phyloP scores from a whole-genome alignment of 2,329 filamentous ascomycete genomes.

The Neonectria hederae region DNA sequence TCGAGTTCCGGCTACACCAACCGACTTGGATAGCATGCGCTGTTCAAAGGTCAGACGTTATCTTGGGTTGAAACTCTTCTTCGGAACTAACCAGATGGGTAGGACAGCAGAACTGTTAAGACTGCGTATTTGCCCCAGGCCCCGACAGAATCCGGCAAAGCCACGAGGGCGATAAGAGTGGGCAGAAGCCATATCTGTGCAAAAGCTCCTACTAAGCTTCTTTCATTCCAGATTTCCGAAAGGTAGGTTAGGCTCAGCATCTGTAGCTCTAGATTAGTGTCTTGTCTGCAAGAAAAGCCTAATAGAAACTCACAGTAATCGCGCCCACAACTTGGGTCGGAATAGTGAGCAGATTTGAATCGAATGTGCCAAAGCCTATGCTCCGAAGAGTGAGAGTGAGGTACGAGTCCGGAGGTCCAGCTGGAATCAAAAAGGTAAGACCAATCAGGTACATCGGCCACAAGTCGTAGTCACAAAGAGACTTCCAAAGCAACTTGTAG shows the following conservation, averaged over 20 bases:
- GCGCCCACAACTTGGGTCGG: conserved; percentile 23
- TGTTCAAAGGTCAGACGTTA: too few relatives aligned
- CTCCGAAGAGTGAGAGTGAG: conserved; percentile 56
- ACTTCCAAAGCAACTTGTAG: conserved; percentile 57
- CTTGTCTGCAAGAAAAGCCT: too few relatives aligned
- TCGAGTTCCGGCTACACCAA: conserved; percentile 60
- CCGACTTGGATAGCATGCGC: conserved; percentile 22
- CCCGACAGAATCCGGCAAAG: conserved; percentile 37
- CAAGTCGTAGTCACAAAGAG: conserved; percentile 66
- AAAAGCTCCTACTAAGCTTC: conserved; percentile 49
- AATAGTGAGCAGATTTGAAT: conserved; percentile 36
- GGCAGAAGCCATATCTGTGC: conserved; percentile 68
- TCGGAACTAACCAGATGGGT: too few relatives aligned
- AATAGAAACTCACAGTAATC: conserved; percentile 3
- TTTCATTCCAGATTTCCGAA: conserved; percentile 56
- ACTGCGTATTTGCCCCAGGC: conserved; percentile 49
- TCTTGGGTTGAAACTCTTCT: too few relatives aligned
- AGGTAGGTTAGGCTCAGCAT: conserved; percentile 25
- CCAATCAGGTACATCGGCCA: conserved; percentile 64
- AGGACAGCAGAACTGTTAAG: conserved; percentile 47
- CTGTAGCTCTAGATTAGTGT: neutral
- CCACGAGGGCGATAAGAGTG: conserved; percentile 57
- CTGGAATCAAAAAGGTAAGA: conserved; percentile 58
- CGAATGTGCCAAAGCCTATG: conserved; percentile 53
- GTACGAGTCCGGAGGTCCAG: conserved; percentile 57